Conservation (phyloP, 2,329 filamentous ascomycete species). For the Pyrenophora seminiperda region DNA sequence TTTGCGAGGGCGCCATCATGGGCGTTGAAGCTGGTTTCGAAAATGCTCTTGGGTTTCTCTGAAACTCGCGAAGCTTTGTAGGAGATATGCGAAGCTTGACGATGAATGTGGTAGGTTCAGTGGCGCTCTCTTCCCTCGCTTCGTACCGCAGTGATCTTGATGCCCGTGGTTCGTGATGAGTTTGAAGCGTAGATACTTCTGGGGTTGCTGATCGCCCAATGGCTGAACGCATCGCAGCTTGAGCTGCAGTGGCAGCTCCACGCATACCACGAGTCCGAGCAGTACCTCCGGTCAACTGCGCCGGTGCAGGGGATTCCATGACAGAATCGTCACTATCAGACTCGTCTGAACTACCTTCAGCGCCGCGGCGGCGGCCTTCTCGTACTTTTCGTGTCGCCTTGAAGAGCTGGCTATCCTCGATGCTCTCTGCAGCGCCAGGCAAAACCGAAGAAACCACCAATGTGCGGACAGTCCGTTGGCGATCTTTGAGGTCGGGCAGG, state of each 20-base stretch:
- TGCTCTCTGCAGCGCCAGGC: conserved; percentile 77
- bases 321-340: conserved; percentile 89
- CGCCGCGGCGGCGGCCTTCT: conserved; percentile 62
- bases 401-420: conserved; percentile 86
- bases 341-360: conserved; percentile 81
- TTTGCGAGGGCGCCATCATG: conserved; percentile 53
- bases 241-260: conserved; percentile 82
- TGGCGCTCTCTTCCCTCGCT: conserved; percentile 74
- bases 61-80: conserved; percentile 71
- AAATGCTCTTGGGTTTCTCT: conserved; percentile 60
- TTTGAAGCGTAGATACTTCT: conserved; percentile 64
- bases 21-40: conserved; percentile 51
- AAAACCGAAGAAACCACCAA: conserved; percentile 90
- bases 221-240: conserved; percentile 81
- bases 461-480: conserved; percentile 89
- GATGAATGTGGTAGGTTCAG: conserved; percentile 67
- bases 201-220: conserved; percentile 85
- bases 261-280: conserved; percentile 87
- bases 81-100: conserved; percentile 76
- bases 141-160: conserved; percentile 65
- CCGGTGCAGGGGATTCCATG: conserved; percentile 79
- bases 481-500: conserved; percentile 93
- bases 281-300: conserved; percentile 73
- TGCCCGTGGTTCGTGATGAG: conserved; percentile 72
- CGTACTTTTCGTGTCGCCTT: conserved; percentile 61